These are phyloP conservation scores for Bothriochloa decipiens DNA, from an alignment of 176 grass and related monocot species.

Conservation along the genomic window DNA sequence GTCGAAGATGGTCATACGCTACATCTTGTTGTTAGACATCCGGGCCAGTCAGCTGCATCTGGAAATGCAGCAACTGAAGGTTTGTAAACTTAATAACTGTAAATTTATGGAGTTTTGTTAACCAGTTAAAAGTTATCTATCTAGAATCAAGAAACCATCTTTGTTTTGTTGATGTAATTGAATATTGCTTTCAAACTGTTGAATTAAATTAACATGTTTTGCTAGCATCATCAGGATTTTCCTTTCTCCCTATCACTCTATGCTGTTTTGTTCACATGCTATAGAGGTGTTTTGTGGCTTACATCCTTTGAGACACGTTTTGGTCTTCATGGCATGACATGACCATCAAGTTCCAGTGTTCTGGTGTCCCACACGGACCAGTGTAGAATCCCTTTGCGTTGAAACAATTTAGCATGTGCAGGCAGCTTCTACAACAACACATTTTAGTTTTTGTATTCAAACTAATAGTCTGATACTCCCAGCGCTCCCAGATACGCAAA, in stretches of 20 bases:
- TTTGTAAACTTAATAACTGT: constrained; percentile 41
- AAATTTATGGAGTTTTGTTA: constrained; percentile 16
- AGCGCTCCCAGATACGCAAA: background rate
- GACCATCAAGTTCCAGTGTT: constrained; percentile 13
- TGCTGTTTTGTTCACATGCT: constrained; percentile 23
- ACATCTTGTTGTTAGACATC: constrained; percentile 97
- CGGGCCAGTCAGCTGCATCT: constrained; percentile 60
- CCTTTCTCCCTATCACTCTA: background rate
- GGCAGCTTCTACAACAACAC: background rate
- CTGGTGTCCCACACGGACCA: background rate
- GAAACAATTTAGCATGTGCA: constrained; percentile 2
- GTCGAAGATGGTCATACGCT: constrained; percentile 99
- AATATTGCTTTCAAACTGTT: constrained; percentile 26
- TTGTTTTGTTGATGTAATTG: constrained; percentile 29
- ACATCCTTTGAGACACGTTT: background rate
- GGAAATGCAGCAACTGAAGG: constrained; percentile 64
- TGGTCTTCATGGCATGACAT: constrained; percentile 18
- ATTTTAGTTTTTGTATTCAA: constrained; percentile 23
- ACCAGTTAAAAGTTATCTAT: constrained; percentile 29
- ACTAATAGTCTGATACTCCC: background rate
- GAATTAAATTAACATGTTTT: constrained; percentile 18
- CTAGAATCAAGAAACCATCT: background rate
- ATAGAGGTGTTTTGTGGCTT: background rate
- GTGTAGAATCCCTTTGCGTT: background rate
- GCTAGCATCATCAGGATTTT: background rate